These are phyloP conservation scores for Pseudophaeomoniella oleicola DNA, from an alignment of 2,329 filamentous ascomycete species.

Conservation along the genomic window DNA sequence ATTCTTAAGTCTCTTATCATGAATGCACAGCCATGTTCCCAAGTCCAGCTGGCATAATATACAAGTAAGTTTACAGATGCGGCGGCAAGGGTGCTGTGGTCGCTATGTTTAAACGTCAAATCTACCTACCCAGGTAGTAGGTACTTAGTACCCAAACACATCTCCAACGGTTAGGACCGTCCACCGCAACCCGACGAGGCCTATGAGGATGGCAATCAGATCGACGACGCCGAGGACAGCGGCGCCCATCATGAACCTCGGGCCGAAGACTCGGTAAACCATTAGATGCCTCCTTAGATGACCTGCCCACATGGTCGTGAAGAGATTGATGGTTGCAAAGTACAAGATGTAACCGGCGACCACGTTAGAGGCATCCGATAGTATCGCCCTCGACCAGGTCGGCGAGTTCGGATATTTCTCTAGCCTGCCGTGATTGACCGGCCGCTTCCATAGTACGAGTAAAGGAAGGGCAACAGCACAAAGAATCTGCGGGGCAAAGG, in stretches of 20 bases:
- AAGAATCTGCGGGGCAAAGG: slow-evolving; percentile 77
- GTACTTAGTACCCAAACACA: slow-evolving; percentile 63
- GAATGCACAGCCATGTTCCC: too few species aligned
- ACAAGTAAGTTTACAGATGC: too few species aligned
- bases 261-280: slow-evolving; percentile 88
- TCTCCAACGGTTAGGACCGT: slow-evolving; percentile 67
- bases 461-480: slow-evolving; percentile 68
- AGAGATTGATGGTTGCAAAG: slow-evolving; percentile 67
- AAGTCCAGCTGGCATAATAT: too few species aligned
- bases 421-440: slow-evolving; percentile 45
- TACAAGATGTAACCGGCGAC: slow-evolving; percentile 65
- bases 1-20: too few species aligned
- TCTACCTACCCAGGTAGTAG: neutral
- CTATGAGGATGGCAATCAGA: slow-evolving; percentile 53
- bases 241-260: slow-evolving; percentile 74
- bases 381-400: slow-evolving; percentile 26
- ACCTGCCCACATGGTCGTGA: slow-evolving; percentile 82
- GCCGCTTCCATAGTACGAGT: slow-evolving; percentile 76
- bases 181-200: slow-evolving; percentile 56
- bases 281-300: slow-evolving; percentile 83
- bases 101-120: too few species aligned
- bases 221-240: slow-evolving; percentile 62
- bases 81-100: too few species aligned
- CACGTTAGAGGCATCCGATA: slow-evolving; percentile 57
- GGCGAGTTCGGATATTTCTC: slow-evolving; percentile 5